Conservation (phyloP, 495 filamentous ascomycete genomes). For the Echria macrotheca region DNA sequence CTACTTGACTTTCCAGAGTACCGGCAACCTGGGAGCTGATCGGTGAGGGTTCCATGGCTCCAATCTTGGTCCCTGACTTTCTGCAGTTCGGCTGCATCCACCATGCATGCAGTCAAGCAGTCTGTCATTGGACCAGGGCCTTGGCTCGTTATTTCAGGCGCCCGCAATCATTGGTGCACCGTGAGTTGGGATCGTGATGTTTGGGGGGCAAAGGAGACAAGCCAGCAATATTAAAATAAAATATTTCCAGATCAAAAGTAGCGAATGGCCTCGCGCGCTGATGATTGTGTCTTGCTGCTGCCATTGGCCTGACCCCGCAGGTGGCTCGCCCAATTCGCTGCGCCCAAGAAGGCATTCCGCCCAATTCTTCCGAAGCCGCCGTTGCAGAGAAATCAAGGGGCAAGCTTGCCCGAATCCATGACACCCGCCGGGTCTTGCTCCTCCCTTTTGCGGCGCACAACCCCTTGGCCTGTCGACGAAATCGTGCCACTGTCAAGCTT, state of each 20-base stretch:
- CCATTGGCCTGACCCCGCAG: background rate
- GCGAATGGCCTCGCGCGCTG: conserved; percentile 3
- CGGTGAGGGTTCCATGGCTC: too few species aligned
- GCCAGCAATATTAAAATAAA: background rate
- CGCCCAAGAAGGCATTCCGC: too few species aligned
- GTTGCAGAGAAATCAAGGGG: conserved; percentile 12
- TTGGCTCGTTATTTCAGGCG: background rate
- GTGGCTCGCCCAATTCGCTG: background rate
- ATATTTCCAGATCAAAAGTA: background rate
- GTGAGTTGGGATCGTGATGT: conserved; percentile 6
- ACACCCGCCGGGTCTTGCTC: background rate
- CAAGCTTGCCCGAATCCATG: conserved; percentile 5
- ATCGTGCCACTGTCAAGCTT: background rate
- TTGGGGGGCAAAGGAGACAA: background rate
- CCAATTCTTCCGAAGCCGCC: conserved; percentile 9
- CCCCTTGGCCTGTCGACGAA: background rate
- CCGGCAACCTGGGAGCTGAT: too few species aligned
- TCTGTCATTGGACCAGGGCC: too few species aligned
- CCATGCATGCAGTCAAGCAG: too few species aligned
- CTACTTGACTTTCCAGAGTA: too few species aligned
- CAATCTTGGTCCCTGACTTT: background rate
- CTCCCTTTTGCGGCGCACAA: background rate
- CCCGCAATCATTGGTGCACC: background rate
- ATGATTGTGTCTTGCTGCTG: background rate
- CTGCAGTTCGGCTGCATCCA: background rate